Percentiles rank a stretch among this genome's conserved stretches.
Evolutionary conservation across 2,329 filamentous ascomycete species (phyloP).

Genomic region (Penicillium sumatraense): DNA sequence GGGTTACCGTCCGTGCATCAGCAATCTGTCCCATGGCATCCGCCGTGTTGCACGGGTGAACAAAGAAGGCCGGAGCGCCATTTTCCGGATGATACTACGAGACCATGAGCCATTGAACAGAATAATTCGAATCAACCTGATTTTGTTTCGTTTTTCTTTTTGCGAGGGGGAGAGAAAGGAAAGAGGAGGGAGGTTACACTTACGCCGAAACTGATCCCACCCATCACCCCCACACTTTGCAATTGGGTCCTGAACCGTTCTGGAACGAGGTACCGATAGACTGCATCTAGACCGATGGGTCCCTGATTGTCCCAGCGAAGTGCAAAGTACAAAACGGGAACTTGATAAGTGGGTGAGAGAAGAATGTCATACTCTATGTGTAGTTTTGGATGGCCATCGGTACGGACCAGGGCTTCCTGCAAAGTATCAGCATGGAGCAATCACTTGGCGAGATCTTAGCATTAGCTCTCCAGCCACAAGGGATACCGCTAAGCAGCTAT

Average conservation of each 20-base stretch:
- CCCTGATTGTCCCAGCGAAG: slow-evolving; percentile 64
- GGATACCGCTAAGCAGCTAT: background rate
- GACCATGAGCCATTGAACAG: slow-evolving; percentile 39
- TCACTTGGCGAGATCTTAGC: no score
- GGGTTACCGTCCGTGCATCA: slow-evolving; percentile 40
- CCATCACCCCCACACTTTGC: slow-evolving; percentile 65
- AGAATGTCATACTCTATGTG: slow-evolving; percentile 73
- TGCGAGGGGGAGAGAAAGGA: slow-evolving; percentile 15
- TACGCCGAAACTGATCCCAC: slow-evolving; percentile 77
- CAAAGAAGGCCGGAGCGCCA: slow-evolving; percentile 79
- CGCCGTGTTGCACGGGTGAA: slow-evolving; percentile 89
- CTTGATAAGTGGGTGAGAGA: slow-evolving; percentile 73
- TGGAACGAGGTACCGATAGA: slow-evolving; percentile 74
- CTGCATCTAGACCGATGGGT: slow-evolving; percentile 65
- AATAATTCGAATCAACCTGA: background rate
- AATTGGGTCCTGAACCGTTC: slow-evolving; percentile 66
- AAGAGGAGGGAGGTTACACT: slow-evolving; percentile 46
- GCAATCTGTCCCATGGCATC: slow-evolving; percentile 74
- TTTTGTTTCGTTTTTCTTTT: slow-evolving; percentile 3
- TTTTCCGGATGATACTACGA: slow-evolving; percentile 80
- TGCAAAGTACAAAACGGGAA: slow-evolving; percentile 77
- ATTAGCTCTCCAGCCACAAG: background rate
- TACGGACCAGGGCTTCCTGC: slow-evolving; percentile 49
- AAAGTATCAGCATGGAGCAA: no score
- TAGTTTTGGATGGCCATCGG: slow-evolving; percentile 44